These are phyloP conservation scores for Coniella lustricola DNA, from an alignment of 2,329 filamentous ascomycete species.

Conservation along the genomic window DNA sequence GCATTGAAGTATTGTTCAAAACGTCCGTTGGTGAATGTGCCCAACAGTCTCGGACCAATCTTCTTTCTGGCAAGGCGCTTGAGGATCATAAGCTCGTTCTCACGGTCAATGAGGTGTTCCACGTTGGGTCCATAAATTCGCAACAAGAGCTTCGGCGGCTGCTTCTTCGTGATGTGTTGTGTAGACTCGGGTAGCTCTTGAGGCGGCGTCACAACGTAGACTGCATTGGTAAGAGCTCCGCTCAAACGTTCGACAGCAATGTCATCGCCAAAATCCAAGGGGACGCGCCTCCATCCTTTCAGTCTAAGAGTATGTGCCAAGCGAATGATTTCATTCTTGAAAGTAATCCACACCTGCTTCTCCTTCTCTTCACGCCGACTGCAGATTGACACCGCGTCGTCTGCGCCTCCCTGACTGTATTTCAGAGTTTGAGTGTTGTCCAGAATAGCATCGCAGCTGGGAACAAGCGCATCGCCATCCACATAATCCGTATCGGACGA, in stretches of 20 bases:
- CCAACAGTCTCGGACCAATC: slow-evolving; percentile 84
- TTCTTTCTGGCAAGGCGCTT: slow-evolving; percentile 81
- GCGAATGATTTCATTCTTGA: slow-evolving; percentile 88
- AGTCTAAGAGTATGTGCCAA: slow-evolving; percentile 81
- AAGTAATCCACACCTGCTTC: slow-evolving; percentile 69
- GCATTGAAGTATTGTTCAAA: slow-evolving; percentile 95
- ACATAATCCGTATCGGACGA: slow-evolving; percentile 82
- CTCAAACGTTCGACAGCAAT: slow-evolving; percentile 72
- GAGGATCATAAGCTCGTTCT: slow-evolving; percentile 81
- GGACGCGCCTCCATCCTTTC: slow-evolving; percentile 84
- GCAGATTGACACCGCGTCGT: slow-evolving; percentile 34
- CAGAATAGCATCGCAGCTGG: slow-evolving; percentile 73
- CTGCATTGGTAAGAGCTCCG: slow-evolving; percentile 90
- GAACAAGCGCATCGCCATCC: slow-evolving; percentile 77
- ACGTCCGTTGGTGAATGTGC: slow-evolving; percentile 88
- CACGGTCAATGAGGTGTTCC: slow-evolving; percentile 89
- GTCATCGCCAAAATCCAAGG: slow-evolving; percentile 60
- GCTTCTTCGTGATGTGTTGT: slow-evolving; percentile 30
- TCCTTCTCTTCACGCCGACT: slow-evolving; percentile 56
- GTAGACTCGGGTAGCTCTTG: slow-evolving; percentile 42
- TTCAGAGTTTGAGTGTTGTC: slow-evolving; percentile 87
- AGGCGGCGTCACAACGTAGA: slow-evolving; percentile 88
- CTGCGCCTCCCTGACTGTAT: slow-evolving; percentile 46
- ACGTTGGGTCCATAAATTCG: slow-evolving; percentile 93
- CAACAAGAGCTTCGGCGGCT: slow-evolving; percentile 66